A percentile compares a stretch with the other conserved stretches of the same genome.
Evolutionary conservation across 805 yeast genomes (phyloP).

Genomic region (Wickerhamomyces pijperi): DNA sequence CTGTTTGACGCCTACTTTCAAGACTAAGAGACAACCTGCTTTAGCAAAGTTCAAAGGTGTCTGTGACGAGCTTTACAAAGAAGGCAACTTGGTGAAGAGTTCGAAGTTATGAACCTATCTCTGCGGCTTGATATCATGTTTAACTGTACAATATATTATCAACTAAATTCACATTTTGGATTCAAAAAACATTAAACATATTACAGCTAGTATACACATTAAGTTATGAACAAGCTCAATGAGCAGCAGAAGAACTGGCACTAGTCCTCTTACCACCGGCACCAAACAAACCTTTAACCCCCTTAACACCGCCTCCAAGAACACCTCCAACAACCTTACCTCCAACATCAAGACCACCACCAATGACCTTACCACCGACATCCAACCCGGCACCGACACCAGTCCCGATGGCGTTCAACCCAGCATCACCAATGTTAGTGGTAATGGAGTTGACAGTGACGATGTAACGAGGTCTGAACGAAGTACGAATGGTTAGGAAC

Average conservation of each 20-base stretch:
- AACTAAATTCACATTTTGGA: no score
- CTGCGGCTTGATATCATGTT: no score
- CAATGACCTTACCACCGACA: slow-evolving; percentile 30
- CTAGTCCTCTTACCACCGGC: slow-evolving; percentile 20
- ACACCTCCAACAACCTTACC: slow-evolving; percentile 27
- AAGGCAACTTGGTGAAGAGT: slow-evolving; percentile 25
- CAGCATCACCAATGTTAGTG: slow-evolving; percentile 34
- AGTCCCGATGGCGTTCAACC: slow-evolving; percentile 39
- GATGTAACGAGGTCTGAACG: slow-evolving; percentile 65
- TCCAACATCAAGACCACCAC: slow-evolving; percentile 33
- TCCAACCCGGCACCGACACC: slow-evolving; percentile 36
- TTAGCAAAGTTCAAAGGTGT: slow-evolving; percentile 29
- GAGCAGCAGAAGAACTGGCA: neutral
- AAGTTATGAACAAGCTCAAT: no score
- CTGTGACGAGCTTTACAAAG: slow-evolving; percentile 34
- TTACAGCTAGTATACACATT: no score
- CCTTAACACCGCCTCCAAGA: slow-evolving; percentile 30
- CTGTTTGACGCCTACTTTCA: slow-evolving; percentile 57
- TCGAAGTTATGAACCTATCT: slow-evolving; percentile 1
- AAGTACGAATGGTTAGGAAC: slow-evolving; percentile 40
- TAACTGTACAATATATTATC: no score
- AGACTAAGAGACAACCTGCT: slow-evolving; percentile 38
- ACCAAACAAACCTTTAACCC: slow-evolving; percentile 29
- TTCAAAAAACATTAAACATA: no score
- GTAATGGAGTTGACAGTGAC: slow-evolving; percentile 28